phyloP scores from a whole-genome alignment of 1,284 basidiomycete genomes.

The Termitomyces sp. region DNA sequence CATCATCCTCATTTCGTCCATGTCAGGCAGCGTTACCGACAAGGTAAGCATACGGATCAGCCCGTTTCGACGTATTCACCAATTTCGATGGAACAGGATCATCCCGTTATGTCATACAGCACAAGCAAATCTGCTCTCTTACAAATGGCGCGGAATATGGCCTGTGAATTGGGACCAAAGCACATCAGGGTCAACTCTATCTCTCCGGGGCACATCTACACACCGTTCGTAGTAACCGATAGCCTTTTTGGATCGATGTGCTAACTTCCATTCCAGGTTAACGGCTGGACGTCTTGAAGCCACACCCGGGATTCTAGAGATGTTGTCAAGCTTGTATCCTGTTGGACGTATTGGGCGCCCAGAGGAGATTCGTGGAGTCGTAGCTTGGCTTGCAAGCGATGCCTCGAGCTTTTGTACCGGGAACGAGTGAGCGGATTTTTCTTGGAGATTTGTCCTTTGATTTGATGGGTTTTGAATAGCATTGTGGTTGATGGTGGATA shows the following conservation, averaged over 20 bases:
- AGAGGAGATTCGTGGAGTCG: slow-evolving; percentile 72
- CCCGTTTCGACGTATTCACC: not conserved
- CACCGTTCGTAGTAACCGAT: slow-evolving; percentile 41
- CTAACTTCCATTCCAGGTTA: not conserved
- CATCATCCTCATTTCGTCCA: slow-evolving; percentile 82
- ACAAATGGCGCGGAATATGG: slow-evolving; percentile 79
- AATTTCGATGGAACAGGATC: not conserved
- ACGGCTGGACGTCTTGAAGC: slow-evolving; percentile 39
- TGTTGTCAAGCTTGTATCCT: slow-evolving; percentile 70
- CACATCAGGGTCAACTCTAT: slow-evolving; percentile 70
- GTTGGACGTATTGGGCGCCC: slow-evolving; percentile 70
- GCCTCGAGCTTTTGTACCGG: slow-evolving; percentile 72
- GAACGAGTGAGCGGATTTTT: slow-evolving; percentile 53
- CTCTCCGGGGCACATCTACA: slow-evolving; percentile 72
- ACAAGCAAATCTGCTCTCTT: slow-evolving; percentile 75
- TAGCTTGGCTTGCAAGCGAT: slow-evolving; percentile 74
- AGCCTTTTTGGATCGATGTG: not conserved
- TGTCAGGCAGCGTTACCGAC: slow-evolving; percentile 83
- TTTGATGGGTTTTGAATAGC: not conserved
- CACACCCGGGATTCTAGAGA: slow-evolving; percentile 60
- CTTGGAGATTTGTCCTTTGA: not conserved
- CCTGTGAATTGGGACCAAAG: slow-evolving; percentile 69
- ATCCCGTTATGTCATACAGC: slow-evolving; percentile 46
- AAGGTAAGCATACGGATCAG: slow-evolving; percentile 36
- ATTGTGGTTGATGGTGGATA: slow-evolving; percentile 1